Conservation (phyloP, 2,329 filamentous ascomycete species). For the Cercospora sp. region DNA sequence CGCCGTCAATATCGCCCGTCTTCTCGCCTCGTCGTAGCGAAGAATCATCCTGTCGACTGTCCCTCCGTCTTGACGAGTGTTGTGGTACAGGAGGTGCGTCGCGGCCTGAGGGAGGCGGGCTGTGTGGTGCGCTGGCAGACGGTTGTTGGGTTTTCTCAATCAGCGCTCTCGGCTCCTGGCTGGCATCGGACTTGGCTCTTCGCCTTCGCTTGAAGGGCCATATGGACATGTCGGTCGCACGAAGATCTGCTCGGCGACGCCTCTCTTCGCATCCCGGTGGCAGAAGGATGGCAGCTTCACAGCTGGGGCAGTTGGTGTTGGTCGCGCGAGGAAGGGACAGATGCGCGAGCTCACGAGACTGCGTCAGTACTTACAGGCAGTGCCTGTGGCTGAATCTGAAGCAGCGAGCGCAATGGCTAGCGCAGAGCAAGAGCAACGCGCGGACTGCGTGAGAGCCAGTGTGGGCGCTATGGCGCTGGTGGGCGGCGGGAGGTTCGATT, state of each 20-base stretch:
- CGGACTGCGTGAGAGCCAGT: neutral
- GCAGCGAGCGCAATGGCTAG: neutral
- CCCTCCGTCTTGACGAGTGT: constrained; percentile 9
- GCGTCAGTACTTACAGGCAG: constrained; percentile 1
- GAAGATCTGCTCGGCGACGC: neutral
- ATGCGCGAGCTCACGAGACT: neutral
- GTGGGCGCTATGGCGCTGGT: constrained; percentile 5
- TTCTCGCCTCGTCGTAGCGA: neutral
- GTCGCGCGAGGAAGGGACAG: neutral
- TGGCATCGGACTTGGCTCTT: constrained; percentile 28
- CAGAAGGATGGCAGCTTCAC: neutral
- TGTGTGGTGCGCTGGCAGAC: constrained; percentile 10
- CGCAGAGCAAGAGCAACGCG: neutral
- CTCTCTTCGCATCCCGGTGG: constrained; percentile 11
- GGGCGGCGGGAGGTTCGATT: constrained; percentile 1
- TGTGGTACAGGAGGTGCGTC: constrained; percentile 29
- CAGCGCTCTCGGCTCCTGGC: constrained; percentile 45
- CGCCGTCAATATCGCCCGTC: constrained; percentile 18
- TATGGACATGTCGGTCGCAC: constrained; percentile 62
- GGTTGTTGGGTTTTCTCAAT: constrained; percentile 50
- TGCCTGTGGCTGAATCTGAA: neutral
- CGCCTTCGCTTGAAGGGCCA: constrained; percentile 80
- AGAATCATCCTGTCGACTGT: neutral
- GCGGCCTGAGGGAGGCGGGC: constrained; percentile 18
- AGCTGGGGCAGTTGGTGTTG: neutral